phyloP scores from a whole-genome alignment of 441 rosid genomes.

The Eutrema salsugineum region DNA sequence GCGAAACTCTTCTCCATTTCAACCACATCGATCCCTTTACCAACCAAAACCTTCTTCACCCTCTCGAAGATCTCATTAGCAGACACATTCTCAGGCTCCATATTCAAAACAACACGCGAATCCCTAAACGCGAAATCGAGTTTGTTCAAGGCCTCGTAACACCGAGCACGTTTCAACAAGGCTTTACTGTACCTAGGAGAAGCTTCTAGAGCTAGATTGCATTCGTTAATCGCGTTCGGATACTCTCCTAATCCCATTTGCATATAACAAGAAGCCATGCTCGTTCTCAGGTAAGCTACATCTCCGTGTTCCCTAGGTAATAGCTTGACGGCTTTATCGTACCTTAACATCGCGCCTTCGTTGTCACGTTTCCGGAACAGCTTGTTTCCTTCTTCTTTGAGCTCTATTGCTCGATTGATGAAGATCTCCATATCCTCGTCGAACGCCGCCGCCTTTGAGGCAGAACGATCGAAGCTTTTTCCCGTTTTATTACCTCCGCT shows the following conservation, averaged over 20 bases:
- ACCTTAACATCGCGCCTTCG: constrained; percentile 83
- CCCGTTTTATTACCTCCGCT: constrained; percentile 20
- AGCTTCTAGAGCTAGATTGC: constrained; percentile 70
- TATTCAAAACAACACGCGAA: constrained; percentile 52
- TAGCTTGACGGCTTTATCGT: constrained; percentile 79
- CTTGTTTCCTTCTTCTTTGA: constrained; percentile 84
- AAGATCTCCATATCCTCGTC: constrained; percentile 85
- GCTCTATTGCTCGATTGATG: constrained; percentile 78
- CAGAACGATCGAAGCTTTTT: constrained; percentile 38
- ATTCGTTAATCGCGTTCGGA: constrained; percentile 79
- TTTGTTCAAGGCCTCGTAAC: constrained; percentile 73
- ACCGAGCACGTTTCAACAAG: constrained; percentile 71
- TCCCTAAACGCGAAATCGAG: constrained; percentile 83
- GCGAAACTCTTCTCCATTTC: constrained; percentile 50
- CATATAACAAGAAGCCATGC: constrained; percentile 86
- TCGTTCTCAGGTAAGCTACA: constrained; percentile 59
- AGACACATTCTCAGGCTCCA: constrained; percentile 68
- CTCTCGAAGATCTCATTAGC: constrained; percentile 62
- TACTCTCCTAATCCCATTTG: constrained; percentile 87
- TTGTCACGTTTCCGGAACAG: constrained; percentile 67
- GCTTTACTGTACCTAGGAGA: constrained; percentile 77
- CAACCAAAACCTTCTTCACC: constrained; percentile 54
- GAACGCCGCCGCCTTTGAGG: constrained; percentile 47
- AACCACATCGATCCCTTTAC: constrained; percentile 54
- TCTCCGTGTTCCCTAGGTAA: constrained; percentile 69